Evolutionary conservation across 2,329 filamentous ascomycete species (phyloP).

Genomic region (Metarhizium sp.): DNA sequence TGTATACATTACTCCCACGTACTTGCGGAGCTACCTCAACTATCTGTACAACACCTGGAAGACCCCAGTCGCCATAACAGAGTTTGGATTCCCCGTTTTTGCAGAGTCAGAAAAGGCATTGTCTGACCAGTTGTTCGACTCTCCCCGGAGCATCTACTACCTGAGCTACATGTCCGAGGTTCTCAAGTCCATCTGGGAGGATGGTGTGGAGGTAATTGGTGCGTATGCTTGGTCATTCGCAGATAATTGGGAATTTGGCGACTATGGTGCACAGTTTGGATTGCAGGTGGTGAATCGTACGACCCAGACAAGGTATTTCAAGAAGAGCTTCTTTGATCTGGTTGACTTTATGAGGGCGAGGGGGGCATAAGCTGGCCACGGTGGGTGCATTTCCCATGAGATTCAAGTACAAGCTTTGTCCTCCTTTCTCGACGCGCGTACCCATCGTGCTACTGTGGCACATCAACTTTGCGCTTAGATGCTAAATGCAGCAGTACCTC

Average conservation of each 20-base stretch:
- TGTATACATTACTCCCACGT: slow-evolving; percentile 49
- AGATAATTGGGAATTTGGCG: slow-evolving; percentile 49
- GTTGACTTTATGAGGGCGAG: slow-evolving; percentile 38
- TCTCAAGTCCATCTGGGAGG: slow-evolving; percentile 45
- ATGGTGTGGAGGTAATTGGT: slow-evolving; percentile 44
- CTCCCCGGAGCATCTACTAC: slow-evolving; percentile 45
- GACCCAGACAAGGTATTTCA: slow-evolving; percentile 39
- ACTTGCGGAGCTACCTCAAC: slow-evolving; percentile 44
- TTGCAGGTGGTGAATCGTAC: slow-evolving; percentile 47
- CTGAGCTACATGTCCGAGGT: slow-evolving; percentile 43
- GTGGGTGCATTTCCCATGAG: neutral
- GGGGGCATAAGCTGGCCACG: neutral
- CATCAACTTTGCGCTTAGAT: too few species aligned
- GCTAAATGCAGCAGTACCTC: too few species aligned
- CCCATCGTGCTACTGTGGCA: too few species aligned
- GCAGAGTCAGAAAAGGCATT: slow-evolving; percentile 33
- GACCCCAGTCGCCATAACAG: slow-evolving; percentile 36
- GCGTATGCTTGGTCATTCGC: slow-evolving; percentile 42
- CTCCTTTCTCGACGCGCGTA: too few species aligned
- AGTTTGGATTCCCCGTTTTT: slow-evolving; percentile 49
- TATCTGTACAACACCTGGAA: slow-evolving; percentile 53
- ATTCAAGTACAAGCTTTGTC: too few species aligned
- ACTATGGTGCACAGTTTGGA: slow-evolving; percentile 36
- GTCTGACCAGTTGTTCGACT: slow-evolving; percentile 43
- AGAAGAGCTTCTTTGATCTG: slow-evolving; percentile 50